These are phyloP conservation scores for Thymus quinquecostatus DNA, from an alignment of 257 asterid genomes.

Conservation along the genomic window DNA sequence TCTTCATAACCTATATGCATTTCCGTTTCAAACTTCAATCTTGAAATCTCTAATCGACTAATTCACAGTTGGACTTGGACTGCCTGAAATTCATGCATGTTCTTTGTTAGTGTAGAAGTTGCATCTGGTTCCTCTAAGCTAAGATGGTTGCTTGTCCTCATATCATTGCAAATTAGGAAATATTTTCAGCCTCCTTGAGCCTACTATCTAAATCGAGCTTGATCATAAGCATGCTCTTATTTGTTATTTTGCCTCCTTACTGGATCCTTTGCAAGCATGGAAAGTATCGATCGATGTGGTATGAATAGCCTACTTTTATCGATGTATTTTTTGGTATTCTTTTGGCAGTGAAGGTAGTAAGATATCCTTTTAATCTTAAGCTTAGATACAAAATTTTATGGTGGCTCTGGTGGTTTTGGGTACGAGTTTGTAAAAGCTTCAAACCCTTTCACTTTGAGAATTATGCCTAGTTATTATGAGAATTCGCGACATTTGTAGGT, in stretches of 20 bases:
- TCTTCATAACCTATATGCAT: not conserved
- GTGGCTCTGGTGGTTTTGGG: not conserved
- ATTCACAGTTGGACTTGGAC: not conserved
- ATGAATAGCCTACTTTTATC: too few relatives aligned
- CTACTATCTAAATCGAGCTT: too few relatives aligned
- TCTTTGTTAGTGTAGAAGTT: slow-evolving; percentile 3
- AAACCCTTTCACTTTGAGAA: slow-evolving; percentile 11
- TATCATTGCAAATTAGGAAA: not conserved
- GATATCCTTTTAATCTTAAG: not conserved
- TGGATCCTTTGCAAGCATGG: not conserved
- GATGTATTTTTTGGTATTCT: too few relatives aligned
- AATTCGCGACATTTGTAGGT: not conserved
- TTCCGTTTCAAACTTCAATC: not conserved
- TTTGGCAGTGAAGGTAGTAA: not conserved
- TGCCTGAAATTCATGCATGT: slow-evolving; percentile 3
- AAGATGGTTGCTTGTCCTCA: not conserved
- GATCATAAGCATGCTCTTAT: not conserved
- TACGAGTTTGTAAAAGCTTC: not conserved
- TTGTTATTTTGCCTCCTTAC: too few relatives aligned
- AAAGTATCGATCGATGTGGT: not conserved
- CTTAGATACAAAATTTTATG: not conserved
- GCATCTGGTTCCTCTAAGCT: slow-evolving; percentile 10
- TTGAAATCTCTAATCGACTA: not conserved
- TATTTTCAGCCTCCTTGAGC: too few relatives aligned
- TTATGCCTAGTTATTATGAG: not conserved